Evolutionary conservation across 2,329 filamentous ascomycete species (phyloP), one percentile per base, ranked within the genome.

Genomic region (Colletotrichum melonis): DNA sequence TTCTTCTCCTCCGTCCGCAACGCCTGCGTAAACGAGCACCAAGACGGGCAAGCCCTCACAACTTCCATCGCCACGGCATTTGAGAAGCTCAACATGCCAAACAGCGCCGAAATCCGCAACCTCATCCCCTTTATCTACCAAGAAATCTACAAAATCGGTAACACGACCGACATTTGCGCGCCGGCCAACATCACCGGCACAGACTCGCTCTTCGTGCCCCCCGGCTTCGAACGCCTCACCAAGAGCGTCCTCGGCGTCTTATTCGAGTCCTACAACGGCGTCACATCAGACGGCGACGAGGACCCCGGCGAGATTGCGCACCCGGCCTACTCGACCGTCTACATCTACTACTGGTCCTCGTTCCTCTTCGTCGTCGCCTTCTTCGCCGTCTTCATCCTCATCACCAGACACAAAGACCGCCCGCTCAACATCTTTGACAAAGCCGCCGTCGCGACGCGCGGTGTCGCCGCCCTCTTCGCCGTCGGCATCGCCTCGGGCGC

Each of bases 281-380:
- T 65, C n/a, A 60, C 30, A 30, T 52, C 60, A 3, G 54, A 60
- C 0, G 55, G 32, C 14, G 66, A 56, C 11, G 16, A 38, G 22
- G 68, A 71, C 14, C 55, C 62, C 9, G 68, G 68, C 4, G 63
- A 67, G 0, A 38, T 71, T 5, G 67, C 62, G 5, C 46, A 70
- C 16, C 71, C 71, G 9, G 71, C 67, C 8, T 73, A 70, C 49
- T 70, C 49, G 12, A 70, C 71, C 2, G 63, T 73, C 19, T 73
- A 73, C n/a, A 52, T 66, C 7, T 73, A 73, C 67, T 73, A 73
- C 49, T 73, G 71, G 71, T 35, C 35, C n/a, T 73, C 71, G 0
- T 66, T 73, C 19, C 58, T 70, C 1, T 70, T 73, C 2, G 71
- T 70, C 22, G 67, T 70, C 19, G 49, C 46, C n/a, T 66, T 63